Conservation (phyloP, 148 eudicot species). For the Nepenthes mirabilis region DNA sequence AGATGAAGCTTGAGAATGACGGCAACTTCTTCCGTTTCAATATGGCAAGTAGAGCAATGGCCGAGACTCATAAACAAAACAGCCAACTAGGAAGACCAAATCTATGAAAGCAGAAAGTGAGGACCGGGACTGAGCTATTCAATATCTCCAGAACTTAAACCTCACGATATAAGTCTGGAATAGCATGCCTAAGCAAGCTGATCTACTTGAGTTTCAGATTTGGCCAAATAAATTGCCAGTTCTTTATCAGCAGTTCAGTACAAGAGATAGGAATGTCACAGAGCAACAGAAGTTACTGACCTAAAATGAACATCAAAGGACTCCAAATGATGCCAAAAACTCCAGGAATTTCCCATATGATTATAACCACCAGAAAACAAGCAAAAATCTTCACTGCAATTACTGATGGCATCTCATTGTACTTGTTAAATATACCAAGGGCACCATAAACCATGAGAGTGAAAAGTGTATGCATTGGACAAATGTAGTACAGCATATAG, state of each 20-base stretch:
- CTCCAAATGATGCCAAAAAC: conserved; percentile 73
- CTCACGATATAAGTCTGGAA: no score
- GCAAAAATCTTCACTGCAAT: conserved; percentile 56
- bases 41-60: no score
- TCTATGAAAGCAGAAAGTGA: no score
- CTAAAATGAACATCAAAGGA: conserved; percentile 63
- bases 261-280: not conserved
- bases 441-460: conserved; percentile 96
- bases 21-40: no score
- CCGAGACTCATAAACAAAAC: no score
- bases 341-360: conserved; percentile 91
- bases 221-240: not conserved
- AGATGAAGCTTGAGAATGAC: no score
- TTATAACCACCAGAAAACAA: conserved; percentile 71
- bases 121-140: no score
- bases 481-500: conserved; percentile 84
- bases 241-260: not conserved
- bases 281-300: conserved; percentile 25
- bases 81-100: no score
- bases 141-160: no score
- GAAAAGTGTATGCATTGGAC: conserved; percentile 96
- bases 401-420: conserved; percentile 79
- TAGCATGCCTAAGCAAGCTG: not conserved
- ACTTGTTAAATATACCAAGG: conserved; percentile 76
- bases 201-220: not conserved